Percentiles rank a stretch among this genome's conserved stretches.
phyloP scores from a whole-genome alignment of 345 rosid genomes.

The Rhodomyrtus tomentosa region DNA sequence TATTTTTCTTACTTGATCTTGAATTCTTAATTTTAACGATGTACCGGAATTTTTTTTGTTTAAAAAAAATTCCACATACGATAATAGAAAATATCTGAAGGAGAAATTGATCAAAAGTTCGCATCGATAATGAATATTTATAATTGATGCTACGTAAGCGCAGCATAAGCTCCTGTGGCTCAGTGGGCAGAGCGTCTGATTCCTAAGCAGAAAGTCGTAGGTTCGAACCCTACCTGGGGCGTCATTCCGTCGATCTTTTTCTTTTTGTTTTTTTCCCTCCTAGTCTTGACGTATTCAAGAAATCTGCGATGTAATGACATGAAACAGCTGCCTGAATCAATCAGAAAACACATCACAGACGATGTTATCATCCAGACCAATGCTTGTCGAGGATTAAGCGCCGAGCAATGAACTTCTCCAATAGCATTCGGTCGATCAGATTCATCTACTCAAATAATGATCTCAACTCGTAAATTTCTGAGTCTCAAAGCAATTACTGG shows the following conservation, averaged over 20 bases:
- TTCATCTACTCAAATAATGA: neutral
- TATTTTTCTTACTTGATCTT: too few species aligned
- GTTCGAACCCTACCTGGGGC: conserved; percentile 96
- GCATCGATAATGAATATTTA: too few species aligned
- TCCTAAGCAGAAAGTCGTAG: conserved; percentile 97
- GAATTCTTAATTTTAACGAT: neutral
- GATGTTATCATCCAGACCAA: neutral
- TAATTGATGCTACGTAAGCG: too few species aligned
- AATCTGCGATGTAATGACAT: neutral
- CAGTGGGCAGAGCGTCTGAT: conserved; percentile 98
- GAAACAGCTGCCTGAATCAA: neutral
- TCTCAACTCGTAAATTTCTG: neutral
- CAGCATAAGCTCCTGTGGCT: conserved; percentile 55
- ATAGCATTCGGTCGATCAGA: neutral
- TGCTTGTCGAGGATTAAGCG: neutral
- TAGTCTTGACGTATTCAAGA: neutral
- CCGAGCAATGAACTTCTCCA: neutral
- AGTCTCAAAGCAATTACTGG: neutral
- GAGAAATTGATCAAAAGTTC: neutral
- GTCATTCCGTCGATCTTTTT: neutral
- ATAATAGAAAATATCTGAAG: neutral
- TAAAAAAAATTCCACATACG: neutral
- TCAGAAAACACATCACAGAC: too few species aligned
- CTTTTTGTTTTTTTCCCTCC: neutral
- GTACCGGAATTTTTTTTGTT: neutral